Conservation (phyloP, 2,329 filamentous ascomycete genomes). For the Cercospora beticola region DNA sequence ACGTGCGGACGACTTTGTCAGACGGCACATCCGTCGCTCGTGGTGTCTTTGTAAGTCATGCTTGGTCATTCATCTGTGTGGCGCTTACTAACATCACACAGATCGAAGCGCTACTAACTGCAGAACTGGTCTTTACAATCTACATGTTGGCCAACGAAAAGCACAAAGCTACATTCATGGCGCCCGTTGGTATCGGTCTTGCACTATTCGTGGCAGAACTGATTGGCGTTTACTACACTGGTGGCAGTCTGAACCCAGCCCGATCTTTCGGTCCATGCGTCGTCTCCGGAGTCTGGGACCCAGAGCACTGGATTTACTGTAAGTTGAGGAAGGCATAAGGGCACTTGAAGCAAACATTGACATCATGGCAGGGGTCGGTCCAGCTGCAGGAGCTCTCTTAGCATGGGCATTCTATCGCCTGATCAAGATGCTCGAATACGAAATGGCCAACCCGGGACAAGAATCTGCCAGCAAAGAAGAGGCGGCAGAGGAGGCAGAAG, state of each 20-base stretch:
- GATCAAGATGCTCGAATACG: slow-evolving; percentile 38
- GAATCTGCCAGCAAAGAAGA: slow-evolving; percentile 26
- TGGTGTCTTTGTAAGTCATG: slow-evolving; percentile 38
- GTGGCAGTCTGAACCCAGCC: slow-evolving; percentile 41
- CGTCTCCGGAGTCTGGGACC: slow-evolving; percentile 28
- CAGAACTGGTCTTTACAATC: slow-evolving; percentile 44
- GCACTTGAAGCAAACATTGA: not conserved
- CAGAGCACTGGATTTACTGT: slow-evolving; percentile 31
- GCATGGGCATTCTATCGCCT: slow-evolving; percentile 39
- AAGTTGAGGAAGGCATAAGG: not conserved
- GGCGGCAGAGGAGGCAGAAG: slow-evolving; percentile 23
- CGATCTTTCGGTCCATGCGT: slow-evolving; percentile 38
- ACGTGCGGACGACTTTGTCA: slow-evolving; percentile 39
- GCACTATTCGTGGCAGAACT: slow-evolving; percentile 51
- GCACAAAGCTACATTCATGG: slow-evolving; percentile 48
- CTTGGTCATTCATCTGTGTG: no score
- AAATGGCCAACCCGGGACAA: slow-evolving; percentile 36
- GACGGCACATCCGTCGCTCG: slow-evolving; percentile 39
- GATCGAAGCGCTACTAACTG: slow-evolving; percentile 45
- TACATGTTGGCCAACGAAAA: slow-evolving; percentile 45
- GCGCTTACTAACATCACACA: not conserved
- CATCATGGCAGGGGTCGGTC: slow-evolving; percentile 32
- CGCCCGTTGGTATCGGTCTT: slow-evolving; percentile 50
- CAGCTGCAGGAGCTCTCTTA: slow-evolving; percentile 33
- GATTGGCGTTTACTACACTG: slow-evolving; percentile 39